Base-by-base conservation (phyloP, 1,284 basidiomycete species). In the Ceratorhiza oryzae-sativae region DNA sequence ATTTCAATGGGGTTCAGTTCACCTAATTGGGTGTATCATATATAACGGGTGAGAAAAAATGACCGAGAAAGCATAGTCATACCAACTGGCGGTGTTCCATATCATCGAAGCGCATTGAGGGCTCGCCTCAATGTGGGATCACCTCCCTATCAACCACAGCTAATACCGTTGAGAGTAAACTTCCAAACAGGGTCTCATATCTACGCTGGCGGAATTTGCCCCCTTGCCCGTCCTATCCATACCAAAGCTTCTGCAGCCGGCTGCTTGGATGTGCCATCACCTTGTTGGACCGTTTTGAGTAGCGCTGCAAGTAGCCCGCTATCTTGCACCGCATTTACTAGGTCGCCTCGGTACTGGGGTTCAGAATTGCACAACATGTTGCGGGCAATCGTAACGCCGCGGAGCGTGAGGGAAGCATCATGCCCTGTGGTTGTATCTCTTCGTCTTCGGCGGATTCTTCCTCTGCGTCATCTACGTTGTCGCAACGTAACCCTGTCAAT, bases 351-450 rank as follows among this genome's bases (percentile, higher is more conserved):
- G 65, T 55, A 58, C 10, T 70, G 23, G 3, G 65, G 34, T 15
- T 48, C 53, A 12, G 65, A 56, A 27, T 58, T 56, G 25, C 18
- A 30, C 27, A 70, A 32, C 39, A 70, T 42, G 25, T 70, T 56
- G 32, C 65, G 45, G 27, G 65, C 65, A 34, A 70, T 70, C 18
- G 65, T 70, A 32, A 36, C 65, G 6, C 65, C 65, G 10, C 65
- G 65, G 25, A 70, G 36, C 25, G 65, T 70, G 53, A 70, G 65
- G 15, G 65, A 70, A 46, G 65, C 51, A 30, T 70, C 65, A 34
- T 70, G 65, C 45, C 65, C 65, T 45, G 41, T 18, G 51, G 39
- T 32, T 30, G 51, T 45, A 10, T 32, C 39, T 58, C 65, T 36
- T 48, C 65, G 6, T 27, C 53, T 27, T 51, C 63, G 23, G 25